Evolutionary conservation across 768 basidiomycete species (phyloP).

Genomic region (Mycena rosella): DNA sequence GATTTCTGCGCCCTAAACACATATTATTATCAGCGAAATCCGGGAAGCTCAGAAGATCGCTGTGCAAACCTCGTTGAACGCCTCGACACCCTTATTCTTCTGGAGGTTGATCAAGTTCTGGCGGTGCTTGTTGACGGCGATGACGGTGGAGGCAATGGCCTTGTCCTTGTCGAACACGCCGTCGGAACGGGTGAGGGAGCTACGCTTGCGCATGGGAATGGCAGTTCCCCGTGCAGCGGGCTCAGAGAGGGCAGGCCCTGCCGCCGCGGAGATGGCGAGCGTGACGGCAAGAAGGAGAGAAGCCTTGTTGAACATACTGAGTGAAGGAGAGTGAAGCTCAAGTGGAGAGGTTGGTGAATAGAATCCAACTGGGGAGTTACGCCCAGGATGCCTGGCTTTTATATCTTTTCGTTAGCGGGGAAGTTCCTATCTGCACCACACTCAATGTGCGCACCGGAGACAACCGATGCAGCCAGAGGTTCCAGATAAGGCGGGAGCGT

Average conservation of each 20-base stretch:
- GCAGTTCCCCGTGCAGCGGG: constrained; percentile 25
- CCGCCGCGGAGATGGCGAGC: constrained; percentile 32
- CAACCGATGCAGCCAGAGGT: too few species aligned
- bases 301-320: constrained; percentile 34
- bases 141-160: constrained; percentile 35
- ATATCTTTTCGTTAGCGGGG: too few species aligned
- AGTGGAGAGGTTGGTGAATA: constrained; percentile 2
- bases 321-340: constrained; percentile 15
- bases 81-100: constrained; percentile 44
- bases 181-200: constrained; percentile 22
- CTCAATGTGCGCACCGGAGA: too few species aligned
- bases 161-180: constrained; percentile 40
- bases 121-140: constrained; percentile 51
- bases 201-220: constrained; percentile 35
- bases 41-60: constrained; percentile 2
- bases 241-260: constrained; percentile 16
- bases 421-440: too few species aligned
- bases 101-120: constrained; percentile 54
- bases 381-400: neutral
- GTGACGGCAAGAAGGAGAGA: constrained; percentile 29
- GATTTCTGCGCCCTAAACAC: constrained; percentile 45
- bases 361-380: constrained; percentile 1
- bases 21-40: neutral
- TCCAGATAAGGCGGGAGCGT: too few species aligned
- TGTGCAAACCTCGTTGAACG: constrained; percentile 26